phyloP scores from a whole-genome alignment of 768 basidiomycete genomes.

The Pulveroboletus sp. region DNA sequence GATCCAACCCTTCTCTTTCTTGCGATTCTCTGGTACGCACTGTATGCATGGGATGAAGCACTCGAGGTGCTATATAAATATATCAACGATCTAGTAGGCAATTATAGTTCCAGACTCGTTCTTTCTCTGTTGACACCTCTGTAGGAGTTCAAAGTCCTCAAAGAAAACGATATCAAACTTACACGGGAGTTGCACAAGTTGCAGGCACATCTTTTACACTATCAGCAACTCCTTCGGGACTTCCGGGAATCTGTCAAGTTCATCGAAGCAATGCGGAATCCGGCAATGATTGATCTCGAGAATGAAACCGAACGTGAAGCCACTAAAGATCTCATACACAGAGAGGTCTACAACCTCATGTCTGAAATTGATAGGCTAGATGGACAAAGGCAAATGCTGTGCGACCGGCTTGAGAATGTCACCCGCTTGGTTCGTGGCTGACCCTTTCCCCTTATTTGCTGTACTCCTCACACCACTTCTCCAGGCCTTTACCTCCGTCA shows the following conservation, averaged over 20 bases:
- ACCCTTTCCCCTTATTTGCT: not conserved
- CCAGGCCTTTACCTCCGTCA: conserved; percentile 57
- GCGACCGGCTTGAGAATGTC: conserved; percentile 32
- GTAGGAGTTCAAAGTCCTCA: conserved; percentile 46
- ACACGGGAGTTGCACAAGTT: conserved; percentile 54
- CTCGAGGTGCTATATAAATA: conserved; percentile 48
- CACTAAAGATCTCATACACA: conserved; percentile 37
- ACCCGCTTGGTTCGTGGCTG: conserved; percentile 28
- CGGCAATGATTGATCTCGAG: conserved; percentile 35
- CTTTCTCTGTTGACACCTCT: not conserved
- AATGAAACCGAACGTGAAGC: conserved; percentile 1
- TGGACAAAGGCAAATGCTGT: conserved; percentile 27
- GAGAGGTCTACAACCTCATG: conserved; percentile 45
- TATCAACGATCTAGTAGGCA: conserved; percentile 44
- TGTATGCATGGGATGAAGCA: conserved; percentile 61
- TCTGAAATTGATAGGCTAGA: conserved; percentile 48
- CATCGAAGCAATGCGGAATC: conserved; percentile 44
- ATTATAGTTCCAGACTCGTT: not conserved
- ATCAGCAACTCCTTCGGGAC: conserved; percentile 49
- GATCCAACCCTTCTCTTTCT: conserved; percentile 57
- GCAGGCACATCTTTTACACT: conserved; percentile 56
- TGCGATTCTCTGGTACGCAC: conserved; percentile 51
- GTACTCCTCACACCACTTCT: not conserved
- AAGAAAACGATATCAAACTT: conserved; percentile 36
- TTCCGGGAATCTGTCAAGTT: conserved; percentile 49